phyloP scores from a whole-genome alignment of 768 basidiomycete genomes.

The Suillus tomentosus region DNA sequence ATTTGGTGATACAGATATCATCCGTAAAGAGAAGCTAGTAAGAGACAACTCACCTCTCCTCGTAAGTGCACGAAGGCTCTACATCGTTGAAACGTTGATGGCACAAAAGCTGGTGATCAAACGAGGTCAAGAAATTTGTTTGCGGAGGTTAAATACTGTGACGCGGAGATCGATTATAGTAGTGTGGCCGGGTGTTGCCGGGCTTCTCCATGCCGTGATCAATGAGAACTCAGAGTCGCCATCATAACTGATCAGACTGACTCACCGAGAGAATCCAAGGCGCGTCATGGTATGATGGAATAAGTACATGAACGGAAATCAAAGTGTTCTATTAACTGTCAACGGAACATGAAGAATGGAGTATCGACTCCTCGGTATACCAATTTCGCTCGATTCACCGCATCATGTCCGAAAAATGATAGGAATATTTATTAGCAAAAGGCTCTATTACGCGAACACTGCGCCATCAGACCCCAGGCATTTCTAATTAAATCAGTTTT shows the following conservation, averaged over 20 bases:
- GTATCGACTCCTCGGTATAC: neutral
- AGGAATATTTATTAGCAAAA: neutral
- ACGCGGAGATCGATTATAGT: neutral
- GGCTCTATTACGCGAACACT: neutral
- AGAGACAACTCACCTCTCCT: neutral
- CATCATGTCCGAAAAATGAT: neutral
- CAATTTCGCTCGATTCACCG: neutral
- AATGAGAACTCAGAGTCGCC: neutral
- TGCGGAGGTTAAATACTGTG: neutral
- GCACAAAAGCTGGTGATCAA: neutral
- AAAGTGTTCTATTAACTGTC: neutral
- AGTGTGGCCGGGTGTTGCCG: neutral
- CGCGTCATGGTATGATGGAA: neutral
- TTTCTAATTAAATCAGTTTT: neutral
- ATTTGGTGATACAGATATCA: conserved; percentile 20
- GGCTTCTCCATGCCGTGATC: neutral
- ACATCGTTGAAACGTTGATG: too few relatives aligned
- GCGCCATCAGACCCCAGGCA: neutral
- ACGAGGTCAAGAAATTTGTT: neutral
- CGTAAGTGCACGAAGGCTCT: neutral
- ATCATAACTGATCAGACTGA: neutral
- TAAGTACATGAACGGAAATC: neutral
- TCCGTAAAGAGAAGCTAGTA: neutral
- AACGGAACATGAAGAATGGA: neutral
- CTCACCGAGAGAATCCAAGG: neutral